Evolutionary conservation across 768 basidiomycete species (phyloP).

Genomic region (Gautieria morchelliformis): DNA sequence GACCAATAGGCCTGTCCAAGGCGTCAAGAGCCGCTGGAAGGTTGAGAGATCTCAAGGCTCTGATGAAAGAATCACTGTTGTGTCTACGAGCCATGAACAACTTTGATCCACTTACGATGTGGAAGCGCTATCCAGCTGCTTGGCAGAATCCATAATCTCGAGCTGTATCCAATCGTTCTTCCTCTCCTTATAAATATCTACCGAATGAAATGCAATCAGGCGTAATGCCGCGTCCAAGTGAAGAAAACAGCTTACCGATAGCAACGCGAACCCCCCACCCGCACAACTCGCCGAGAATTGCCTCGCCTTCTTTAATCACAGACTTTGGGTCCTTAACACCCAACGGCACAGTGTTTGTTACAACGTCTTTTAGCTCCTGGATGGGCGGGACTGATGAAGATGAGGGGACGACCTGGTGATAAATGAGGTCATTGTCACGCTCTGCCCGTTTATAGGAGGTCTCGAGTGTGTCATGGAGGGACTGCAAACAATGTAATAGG

Average conservation of each 20-base stretch:
- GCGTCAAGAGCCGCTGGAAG: slow-evolving; percentile 84
- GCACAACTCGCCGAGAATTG: slow-evolving; percentile 67
- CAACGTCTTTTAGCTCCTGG: slow-evolving; percentile 55
- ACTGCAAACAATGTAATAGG: slow-evolving; percentile 34
- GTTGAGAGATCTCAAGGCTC: slow-evolving; percentile 59
- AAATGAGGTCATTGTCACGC: slow-evolving; percentile 92
- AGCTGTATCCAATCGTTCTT: slow-evolving; percentile 64
- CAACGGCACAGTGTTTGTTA: slow-evolving; percentile 38
- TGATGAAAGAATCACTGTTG: slow-evolving; percentile 21
- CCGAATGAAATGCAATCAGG: background rate
- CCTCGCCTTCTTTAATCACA: slow-evolving; percentile 40
- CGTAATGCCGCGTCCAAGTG: too few species aligned
- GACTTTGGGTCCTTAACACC: slow-evolving; percentile 49
- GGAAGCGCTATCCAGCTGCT: slow-evolving; percentile 49
- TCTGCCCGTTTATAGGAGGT: slow-evolving; percentile 61
- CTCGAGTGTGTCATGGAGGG: slow-evolving; percentile 61
- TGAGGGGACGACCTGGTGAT: slow-evolving; percentile 80
- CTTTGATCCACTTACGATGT: slow-evolving; percentile 40
- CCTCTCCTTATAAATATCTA: slow-evolving; percentile 81
- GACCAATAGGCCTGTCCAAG: slow-evolving; percentile 73
- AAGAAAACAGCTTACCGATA: slow-evolving; percentile 48
- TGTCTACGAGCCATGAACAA: background rate
- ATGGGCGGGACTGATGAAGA: slow-evolving; percentile 57
- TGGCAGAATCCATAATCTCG: slow-evolving; percentile 49
- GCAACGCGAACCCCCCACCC: slow-evolving; percentile 86